Evolutionary conservation across 345 rosid species (phyloP), one percentile per base, ranked within the genome.

Genomic region (Sonneratia caseolaris): DNA sequence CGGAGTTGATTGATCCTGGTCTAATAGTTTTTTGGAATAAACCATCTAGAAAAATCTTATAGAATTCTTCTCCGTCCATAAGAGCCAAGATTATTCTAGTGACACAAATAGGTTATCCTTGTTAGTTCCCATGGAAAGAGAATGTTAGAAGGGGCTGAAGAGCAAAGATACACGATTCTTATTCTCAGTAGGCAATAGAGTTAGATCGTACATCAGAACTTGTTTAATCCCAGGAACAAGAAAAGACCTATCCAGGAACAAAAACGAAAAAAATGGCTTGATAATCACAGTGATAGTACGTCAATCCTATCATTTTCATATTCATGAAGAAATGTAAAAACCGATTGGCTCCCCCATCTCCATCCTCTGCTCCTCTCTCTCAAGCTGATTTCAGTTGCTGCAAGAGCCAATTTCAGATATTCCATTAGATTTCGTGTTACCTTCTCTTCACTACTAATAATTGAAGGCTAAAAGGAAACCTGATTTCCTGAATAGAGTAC

Each of bases 371-470:
- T n/a, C 27, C 1, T 53, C 21, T 51, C 37, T 71, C 82, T 84
- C 81, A 87, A 64, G 88, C 81, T 70, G 88, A 78, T 71, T 88
- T 88, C 81, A 24, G 70, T 81, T 84, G 86, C 88, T 88, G 88
- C 76, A 76, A 47, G 47, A 22, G 13, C 64, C 64, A 79, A 79
- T 70, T 27, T 57, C 62, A 69, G 22, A 55, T 57, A 27, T 13
- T 37, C 37, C 19, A 14, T 3, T 55, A 55, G 59, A 14, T 55
- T 55, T 1, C n/a, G 3, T 55, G 9, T 40, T 40, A 40, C 9
- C 43, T 40, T 40, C 9, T 8, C 9, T 40, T 40, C 43, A 40
- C 43, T 40, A 0, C 43, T 4, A 40, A 4, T 27, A 27, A 27
- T 27, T 27, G 0, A 27, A 27, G 32, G 32, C 32, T 42, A 42